phyloP scores from a whole-genome alignment of 805 yeast species.

The Maudiozyma turicensis region DNA sequence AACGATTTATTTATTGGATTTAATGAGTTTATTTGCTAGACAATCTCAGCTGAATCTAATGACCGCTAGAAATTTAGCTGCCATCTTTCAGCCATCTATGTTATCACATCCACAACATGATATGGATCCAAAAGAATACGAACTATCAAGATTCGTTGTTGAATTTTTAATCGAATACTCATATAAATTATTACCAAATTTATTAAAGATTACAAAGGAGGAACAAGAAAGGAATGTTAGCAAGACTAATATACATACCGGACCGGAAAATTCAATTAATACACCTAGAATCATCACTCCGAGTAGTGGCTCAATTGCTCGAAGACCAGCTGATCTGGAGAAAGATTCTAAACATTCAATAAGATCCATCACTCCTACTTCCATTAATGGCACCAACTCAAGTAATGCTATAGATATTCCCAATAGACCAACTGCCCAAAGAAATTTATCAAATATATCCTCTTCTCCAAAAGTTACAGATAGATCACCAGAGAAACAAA shows the following conservation, averaged over 20 bases:
- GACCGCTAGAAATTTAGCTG: slow-evolving; percentile 90
- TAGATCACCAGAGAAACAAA: neutral
- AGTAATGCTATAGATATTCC: slow-evolving; percentile 6
- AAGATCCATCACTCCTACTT: neutral
- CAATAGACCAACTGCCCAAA: neutral
- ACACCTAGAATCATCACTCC: neutral
- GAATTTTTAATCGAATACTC: slow-evolving; percentile 85
- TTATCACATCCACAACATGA: slow-evolving; percentile 89
- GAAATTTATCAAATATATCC: neutral
- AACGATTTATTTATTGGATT: slow-evolving; percentile 75
- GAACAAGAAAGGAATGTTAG: slow-evolving; percentile 9
- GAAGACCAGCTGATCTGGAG: neutral
- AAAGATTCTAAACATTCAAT: neutral
- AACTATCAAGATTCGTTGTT: slow-evolving; percentile 72
- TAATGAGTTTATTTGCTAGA: slow-evolving; percentile 75
- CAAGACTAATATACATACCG: neutral
- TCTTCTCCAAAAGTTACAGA: slow-evolving; percentile 1
- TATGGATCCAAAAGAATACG: slow-evolving; percentile 86
- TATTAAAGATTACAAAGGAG: slow-evolving; percentile 27
- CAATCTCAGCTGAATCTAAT: slow-evolving; percentile 71
- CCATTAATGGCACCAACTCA: neutral
- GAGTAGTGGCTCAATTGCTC: neutral
- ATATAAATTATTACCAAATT: slow-evolving; percentile 60
- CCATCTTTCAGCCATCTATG: slow-evolving; percentile 95
- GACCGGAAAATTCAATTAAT: neutral